phyloP scores from a whole-genome alignment of 78 protist genomes.

The Planoprotostelium fungivorum region DNA sequence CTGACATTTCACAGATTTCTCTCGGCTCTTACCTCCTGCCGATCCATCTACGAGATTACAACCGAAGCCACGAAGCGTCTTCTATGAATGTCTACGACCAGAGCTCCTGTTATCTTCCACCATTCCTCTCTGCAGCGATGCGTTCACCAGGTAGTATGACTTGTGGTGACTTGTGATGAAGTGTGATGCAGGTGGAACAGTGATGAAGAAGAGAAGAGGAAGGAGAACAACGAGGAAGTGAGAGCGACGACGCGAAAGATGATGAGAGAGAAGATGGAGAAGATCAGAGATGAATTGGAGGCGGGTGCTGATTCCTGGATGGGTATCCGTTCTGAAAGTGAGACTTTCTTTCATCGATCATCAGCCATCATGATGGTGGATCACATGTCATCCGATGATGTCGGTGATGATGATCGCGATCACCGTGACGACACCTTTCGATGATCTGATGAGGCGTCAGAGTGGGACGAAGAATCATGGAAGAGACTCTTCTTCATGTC shows the following conservation, averaged over 20 bases:
- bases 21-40: not conserved
- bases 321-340: not conserved
- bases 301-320: not conserved
- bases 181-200: not conserved
- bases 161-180: conserved; percentile 2
- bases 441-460: no score
- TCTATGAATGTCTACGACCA: conserved; percentile 42
- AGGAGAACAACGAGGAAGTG: not conserved
- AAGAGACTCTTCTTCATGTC: not conserved
- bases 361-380: not conserved
- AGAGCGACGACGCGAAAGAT: not conserved
- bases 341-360: not conserved
- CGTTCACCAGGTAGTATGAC: conserved; percentile 14
- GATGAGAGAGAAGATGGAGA: not conserved
- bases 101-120: conserved; percentile 44
- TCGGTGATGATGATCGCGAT: no score
- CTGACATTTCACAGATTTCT: not conserved
- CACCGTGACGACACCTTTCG: no score
- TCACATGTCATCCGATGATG: not conserved
- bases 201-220: not conserved
- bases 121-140: conserved; percentile 31
- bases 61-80: not conserved
- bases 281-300: not conserved
- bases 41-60: not conserved
- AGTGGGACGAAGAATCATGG: not conserved